A percentile compares a stretch with the other conserved stretches of the same genome.
phyloP scores from a whole-genome alignment of 495 filamentous ascomycete genomes.

The Parathielavia appendiculata region DNA sequence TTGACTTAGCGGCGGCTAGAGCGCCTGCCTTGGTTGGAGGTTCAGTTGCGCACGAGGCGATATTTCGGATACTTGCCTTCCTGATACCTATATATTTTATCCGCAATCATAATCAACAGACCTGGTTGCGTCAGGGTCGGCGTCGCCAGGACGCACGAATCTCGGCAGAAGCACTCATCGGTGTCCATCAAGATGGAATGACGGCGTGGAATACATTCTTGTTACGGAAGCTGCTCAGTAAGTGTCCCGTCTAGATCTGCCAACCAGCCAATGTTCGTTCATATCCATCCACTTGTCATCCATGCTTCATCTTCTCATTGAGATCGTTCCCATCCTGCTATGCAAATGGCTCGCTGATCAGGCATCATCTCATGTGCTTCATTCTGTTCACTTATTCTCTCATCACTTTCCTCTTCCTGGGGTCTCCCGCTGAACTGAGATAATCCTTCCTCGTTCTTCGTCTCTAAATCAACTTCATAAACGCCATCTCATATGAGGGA shows the following conservation, averaged over 20 bases:
- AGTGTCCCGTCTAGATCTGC: neutral
- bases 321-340: constrained; percentile 2
- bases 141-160: neutral
- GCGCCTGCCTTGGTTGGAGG: constrained; percentile 12
- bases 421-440: neutral
- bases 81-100: neutral
- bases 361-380: neutral
- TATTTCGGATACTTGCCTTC: neutral
- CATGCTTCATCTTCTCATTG: constrained; percentile 1
- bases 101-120: neutral
- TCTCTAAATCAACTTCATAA: constrained; percentile 9
- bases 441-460: neutral
- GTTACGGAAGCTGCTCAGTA: neutral
- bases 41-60: constrained; percentile 10
- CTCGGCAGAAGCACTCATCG: neutral
- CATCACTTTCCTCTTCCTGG: neutral
- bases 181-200: neutral
- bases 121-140: neutral
- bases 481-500: constrained; percentile 6
- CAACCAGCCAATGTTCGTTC: neutral
- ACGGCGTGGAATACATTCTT: neutral
- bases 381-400: neutral
- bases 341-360: neutral
- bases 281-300: neutral
- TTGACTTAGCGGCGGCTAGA: neutral